Conservation (phyloP, 441 rosid species). For the Erysimum pusillum region DNA sequence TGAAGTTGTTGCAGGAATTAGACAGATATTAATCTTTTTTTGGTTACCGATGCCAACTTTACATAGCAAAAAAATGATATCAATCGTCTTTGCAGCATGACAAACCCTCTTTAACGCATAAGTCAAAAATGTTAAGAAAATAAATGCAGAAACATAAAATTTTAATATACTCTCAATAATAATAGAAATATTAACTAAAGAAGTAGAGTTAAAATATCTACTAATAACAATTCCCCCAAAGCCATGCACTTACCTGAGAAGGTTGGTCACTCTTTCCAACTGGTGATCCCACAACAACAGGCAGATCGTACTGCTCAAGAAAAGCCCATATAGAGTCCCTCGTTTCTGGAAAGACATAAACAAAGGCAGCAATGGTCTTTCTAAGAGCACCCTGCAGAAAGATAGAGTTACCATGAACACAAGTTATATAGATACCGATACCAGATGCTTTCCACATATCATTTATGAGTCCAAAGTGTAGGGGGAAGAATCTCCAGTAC, state of each 20-base stretch:
- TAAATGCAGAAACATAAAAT: slow-evolving; percentile 22
- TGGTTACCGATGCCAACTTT: slow-evolving; percentile 12
- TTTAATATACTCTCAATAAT: slow-evolving; percentile 2
- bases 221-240: slow-evolving; percentile 12
- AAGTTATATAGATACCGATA: slow-evolving; percentile 31
- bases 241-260: slow-evolving; percentile 64
- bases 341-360: slow-evolving; percentile 74
- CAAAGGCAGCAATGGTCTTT: slow-evolving; percentile 80
- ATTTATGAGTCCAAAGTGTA: slow-evolving; percentile 13
- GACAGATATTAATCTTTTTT: background rate
- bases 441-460: slow-evolving; percentile 29
- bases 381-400: slow-evolving; percentile 87
- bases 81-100: slow-evolving; percentile 15
- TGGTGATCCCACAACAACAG: slow-evolving; percentile 81
- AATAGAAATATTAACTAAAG: background rate
- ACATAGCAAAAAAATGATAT: background rate
- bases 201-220: slow-evolving; percentile 21
- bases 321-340: slow-evolving; percentile 88
- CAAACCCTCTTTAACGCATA: slow-evolving; percentile 4
- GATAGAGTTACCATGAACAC: slow-evolving; percentile 35
- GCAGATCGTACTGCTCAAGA: slow-evolving; percentile 97
- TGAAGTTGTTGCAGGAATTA: slow-evolving; percentile 11
- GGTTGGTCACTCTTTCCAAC: slow-evolving; percentile 67
- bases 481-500: slow-evolving; percentile 38
- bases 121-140: background rate